Conservation (phyloP, 108 stramenopile species). For the Phaeodactylum tricornutum region DNA sequence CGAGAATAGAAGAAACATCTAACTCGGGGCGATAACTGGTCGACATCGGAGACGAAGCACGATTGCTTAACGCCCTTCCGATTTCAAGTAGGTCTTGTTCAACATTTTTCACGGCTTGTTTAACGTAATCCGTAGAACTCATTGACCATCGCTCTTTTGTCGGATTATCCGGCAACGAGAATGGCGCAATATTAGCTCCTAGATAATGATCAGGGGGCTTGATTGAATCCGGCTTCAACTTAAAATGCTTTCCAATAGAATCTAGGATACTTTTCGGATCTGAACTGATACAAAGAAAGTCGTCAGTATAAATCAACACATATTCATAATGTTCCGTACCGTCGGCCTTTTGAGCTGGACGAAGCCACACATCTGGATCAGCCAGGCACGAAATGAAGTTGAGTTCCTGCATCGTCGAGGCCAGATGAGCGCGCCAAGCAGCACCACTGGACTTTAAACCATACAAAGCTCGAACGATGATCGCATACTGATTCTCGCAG, state of each 20-base stretch:
- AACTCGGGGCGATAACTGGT: slow-evolving; percentile 9
- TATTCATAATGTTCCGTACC: slow-evolving; percentile 20
- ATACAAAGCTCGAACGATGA: slow-evolving; percentile 23
- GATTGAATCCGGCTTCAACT: slow-evolving; percentile 12
- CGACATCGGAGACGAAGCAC: slow-evolving; percentile 18
- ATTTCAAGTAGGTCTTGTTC: slow-evolving; percentile 4
- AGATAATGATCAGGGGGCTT: slow-evolving; percentile 19
- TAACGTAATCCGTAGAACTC: slow-evolving; percentile 11
- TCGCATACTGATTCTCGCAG: slow-evolving; percentile 4
- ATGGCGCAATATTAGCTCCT: slow-evolving; percentile 11
- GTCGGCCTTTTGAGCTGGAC: slow-evolving; percentile 4
- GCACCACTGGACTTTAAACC: slow-evolving; percentile 27
- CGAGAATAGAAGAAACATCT: slow-evolving; percentile 3
- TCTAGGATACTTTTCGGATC: slow-evolving; percentile 4
- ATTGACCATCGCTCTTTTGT: slow-evolving; percentile 11
- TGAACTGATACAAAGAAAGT: slow-evolving; percentile 8
- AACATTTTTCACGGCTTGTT: slow-evolving; percentile 17
- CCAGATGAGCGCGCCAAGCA: slow-evolving; percentile 8
- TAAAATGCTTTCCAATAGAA: slow-evolving; percentile 8
- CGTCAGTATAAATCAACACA: slow-evolving; percentile 24
- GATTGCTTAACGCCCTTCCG: slow-evolving; percentile 10
- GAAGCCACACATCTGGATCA: slow-evolving; percentile 29
- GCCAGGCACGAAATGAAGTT: slow-evolving; percentile 8
- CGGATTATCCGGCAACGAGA: slow-evolving; percentile 1
- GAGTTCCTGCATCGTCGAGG: neutral